Evolutionary conservation across 2,329 filamentous ascomycete species (phyloP).

Genomic region (Pseudogymnoascus sp.): DNA sequence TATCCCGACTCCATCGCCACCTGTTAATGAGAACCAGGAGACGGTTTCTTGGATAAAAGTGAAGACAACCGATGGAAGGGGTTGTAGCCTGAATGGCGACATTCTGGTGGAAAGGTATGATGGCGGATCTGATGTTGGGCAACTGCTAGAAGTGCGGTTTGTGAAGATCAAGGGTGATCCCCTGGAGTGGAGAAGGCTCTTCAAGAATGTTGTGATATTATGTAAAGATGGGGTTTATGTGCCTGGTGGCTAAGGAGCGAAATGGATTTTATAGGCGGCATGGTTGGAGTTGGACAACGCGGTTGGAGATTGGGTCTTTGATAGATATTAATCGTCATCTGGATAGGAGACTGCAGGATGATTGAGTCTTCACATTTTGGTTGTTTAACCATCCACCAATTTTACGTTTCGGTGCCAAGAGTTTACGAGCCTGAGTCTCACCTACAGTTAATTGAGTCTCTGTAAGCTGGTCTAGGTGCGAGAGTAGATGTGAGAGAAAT

Average conservation of each 20-base stretch:
- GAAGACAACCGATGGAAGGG: conserved; percentile 63
- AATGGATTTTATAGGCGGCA: background rate
- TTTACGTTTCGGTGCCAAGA: background rate
- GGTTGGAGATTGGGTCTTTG: background rate
- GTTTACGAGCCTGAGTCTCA: background rate
- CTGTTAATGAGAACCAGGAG: conserved; percentile 38
- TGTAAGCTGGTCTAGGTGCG: background rate
- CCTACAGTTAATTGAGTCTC: background rate
- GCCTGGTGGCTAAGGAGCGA: conserved; percentile 30
- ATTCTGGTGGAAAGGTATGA: conserved; percentile 63
- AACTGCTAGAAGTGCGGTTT: conserved; percentile 75
- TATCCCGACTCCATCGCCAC: conserved; percentile 54
- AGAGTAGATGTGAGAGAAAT: background rate
- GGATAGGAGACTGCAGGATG: background rate
- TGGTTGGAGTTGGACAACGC: background rate
- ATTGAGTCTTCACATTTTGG: background rate
- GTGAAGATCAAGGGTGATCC: conserved; percentile 94
- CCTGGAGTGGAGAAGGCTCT: conserved; percentile 90
- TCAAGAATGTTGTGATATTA: conserved; percentile 86
- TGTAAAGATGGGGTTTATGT: conserved; percentile 78
- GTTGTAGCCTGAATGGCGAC: conserved; percentile 67
- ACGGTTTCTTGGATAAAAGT: conserved; percentile 56
- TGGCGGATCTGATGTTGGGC: conserved; percentile 36
- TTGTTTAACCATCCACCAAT: background rate
- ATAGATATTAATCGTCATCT: conserved; percentile 1